Evolutionary conservation across 768 basidiomycete genomes (phyloP).

Genomic region (Leccinum olivaceopallidum): DNA sequence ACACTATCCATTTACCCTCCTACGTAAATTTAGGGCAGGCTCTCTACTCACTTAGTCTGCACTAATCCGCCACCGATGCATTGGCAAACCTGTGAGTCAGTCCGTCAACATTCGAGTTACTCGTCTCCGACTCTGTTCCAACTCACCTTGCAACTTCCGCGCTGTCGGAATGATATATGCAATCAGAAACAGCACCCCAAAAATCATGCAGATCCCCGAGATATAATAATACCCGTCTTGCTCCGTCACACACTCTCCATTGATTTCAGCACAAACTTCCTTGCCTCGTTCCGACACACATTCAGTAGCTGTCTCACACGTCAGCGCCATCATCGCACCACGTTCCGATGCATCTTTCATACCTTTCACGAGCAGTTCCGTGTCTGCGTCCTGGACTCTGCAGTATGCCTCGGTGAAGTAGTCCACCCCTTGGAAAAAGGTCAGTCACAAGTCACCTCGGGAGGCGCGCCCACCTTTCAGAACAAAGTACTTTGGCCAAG

Average conservation of each 20-base stretch:
- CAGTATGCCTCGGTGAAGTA: conserved; percentile 85
- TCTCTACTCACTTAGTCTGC: conserved; percentile 18
- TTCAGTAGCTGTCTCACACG: conserved; percentile 58
- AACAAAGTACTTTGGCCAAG: conserved; percentile 96
- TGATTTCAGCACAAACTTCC: conserved; percentile 66
- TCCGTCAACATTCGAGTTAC: conserved; percentile 1
- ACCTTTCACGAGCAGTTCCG: conserved; percentile 59
- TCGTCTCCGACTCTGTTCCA: not conserved
- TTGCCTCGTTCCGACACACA: conserved; percentile 95
- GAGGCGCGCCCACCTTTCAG: conserved; percentile 63
- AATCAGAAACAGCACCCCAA: conserved; percentile 75
- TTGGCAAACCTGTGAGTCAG: conserved; percentile 56
- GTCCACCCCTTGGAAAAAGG: conserved; percentile 67
- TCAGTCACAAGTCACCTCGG: conserved; percentile 9
- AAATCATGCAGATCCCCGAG: conserved; percentile 70
- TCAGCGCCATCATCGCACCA: conserved; percentile 6
- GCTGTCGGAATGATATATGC: conserved; percentile 84
- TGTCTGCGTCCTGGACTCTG: conserved; percentile 58
- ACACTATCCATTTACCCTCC: conserved; percentile 12
- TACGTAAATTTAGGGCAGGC: conserved; percentile 35
- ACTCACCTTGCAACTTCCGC: conserved; percentile 80
- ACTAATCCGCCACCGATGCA: conserved; percentile 71
- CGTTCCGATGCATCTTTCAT: conserved; percentile 8
- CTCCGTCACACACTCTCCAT: conserved; percentile 80
- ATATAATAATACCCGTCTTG: conserved; percentile 92